Evolutionary conservation across 1,284 basidiomycete species (phyloP), one percentile per base, ranked within the genome.

Genomic region (Vanrija pseudolonga): DNA sequence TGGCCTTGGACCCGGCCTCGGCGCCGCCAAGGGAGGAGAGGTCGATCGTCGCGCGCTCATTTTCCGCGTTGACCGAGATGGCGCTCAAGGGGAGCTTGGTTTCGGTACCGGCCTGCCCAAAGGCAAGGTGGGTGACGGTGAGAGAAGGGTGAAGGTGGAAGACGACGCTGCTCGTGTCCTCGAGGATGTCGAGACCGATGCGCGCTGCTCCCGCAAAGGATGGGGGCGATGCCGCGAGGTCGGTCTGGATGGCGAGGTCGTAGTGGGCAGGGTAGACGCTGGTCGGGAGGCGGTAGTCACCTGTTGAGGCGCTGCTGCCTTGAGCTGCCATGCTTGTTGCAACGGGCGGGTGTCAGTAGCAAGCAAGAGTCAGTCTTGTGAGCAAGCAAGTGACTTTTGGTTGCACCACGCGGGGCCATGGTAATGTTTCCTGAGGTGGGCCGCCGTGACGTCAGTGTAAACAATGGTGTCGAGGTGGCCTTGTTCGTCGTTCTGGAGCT

Each of bases 171-270:
- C 66, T 60, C 2, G 88, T 90, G 57, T 86, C 82, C 57, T 83
- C 76, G 51, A 82, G 76, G 50, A 94, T 78, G 54, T 89, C 81
- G 54, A 96, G 78, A 62, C 87, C 89, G 60, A 91, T 84, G 63
- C 85, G 84, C 26, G 86, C 88, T 50, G 87, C 81, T 40, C 93
- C 93, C 38, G 84, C 80, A 71, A 92, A 96, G 22, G 59, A 55
- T 8, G 67, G 67, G 22, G 76, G 81, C 49, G 84, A 80, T 20
- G 82, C 81, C 57, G 87, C 81, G 50, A 96, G 82, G 74, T 94
- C 88, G 4, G 92, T 93, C 71, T 80, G 85, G 74, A 95, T 79
- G 44, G 84, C 86, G 50, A 95, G 74, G 65, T 79, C 88, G 77
- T 96, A 96, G 74, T 93, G 89, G 22, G 66, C 40, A 7, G 32